These are phyloP conservation scores for Apiotrichum gamsii DNA, from an alignment of 1,284 basidiomycete species.

Conservation along the genomic window DNA sequence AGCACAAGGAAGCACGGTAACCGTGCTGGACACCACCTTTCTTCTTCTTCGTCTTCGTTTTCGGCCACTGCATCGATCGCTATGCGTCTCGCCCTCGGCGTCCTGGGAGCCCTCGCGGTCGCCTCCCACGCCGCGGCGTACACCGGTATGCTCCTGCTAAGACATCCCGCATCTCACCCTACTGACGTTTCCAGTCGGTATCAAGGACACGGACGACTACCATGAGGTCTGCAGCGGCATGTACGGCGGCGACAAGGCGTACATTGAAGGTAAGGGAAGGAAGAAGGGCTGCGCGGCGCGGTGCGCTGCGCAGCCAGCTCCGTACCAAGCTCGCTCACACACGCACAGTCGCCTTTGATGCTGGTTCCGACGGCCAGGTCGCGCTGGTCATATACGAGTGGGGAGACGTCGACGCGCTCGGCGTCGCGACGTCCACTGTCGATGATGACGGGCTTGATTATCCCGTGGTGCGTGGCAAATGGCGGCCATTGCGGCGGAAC, in stretches of 20 bases:
- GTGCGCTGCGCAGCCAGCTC: background rate
- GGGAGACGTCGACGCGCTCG: constrained; percentile 75
- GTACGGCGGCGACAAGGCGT: constrained; percentile 73
- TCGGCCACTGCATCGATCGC: background rate
- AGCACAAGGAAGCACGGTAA: too few relatives aligned
- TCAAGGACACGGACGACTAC: constrained; percentile 55
- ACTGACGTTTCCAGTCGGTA: constrained; percentile 39
- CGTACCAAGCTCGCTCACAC: constrained; percentile 4
- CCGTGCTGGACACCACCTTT: too few relatives aligned
- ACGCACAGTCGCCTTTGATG: constrained; percentile 69
- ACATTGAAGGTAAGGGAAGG: constrained; percentile 73
- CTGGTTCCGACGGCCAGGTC: constrained; percentile 71
- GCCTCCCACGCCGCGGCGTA: constrained; percentile 6
- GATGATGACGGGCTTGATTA: constrained; percentile 27
- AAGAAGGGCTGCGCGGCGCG: background rate
- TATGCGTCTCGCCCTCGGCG: background rate
- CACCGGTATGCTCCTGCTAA: constrained; percentile 12
- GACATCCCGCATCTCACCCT: too few relatives aligned
- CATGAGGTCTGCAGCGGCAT: constrained; percentile 91
- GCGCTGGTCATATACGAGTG: constrained; percentile 96
- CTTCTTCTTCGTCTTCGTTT: background rate
- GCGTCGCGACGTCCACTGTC: constrained; percentile 50
- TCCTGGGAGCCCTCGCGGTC: constrained; percentile 3
- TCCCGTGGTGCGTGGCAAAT: constrained; percentile 34
- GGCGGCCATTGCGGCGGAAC: too few relatives aligned